These are phyloP conservation scores for Thoreauomyces humboldtii DNA, from an alignment of 192 early-diverging fungal genomes.

Conservation along the genomic window DNA sequence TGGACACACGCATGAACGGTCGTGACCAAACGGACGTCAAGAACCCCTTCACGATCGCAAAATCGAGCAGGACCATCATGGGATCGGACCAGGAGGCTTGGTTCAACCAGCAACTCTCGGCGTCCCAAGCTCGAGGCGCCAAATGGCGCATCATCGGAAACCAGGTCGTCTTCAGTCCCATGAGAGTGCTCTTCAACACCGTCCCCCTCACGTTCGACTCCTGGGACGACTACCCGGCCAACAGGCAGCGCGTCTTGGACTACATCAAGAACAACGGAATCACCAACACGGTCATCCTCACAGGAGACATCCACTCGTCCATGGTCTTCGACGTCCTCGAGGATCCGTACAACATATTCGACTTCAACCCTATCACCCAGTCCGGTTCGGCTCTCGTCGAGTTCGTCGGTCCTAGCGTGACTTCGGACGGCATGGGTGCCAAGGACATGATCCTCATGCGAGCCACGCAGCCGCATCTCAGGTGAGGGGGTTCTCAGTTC, in stretches of 20 bases:
- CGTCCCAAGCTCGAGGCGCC: slow-evolving; percentile 26
- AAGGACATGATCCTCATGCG: slow-evolving; percentile 18
- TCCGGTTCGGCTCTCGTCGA: slow-evolving; percentile 33
- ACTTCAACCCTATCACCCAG: slow-evolving; percentile 24
- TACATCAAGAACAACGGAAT: slow-evolving; percentile 21
- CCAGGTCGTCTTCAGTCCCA: slow-evolving; percentile 40
- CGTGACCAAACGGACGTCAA: slow-evolving; percentile 19
- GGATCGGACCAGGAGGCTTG: slow-evolving; percentile 38
- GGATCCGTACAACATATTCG: too few relatives aligned
- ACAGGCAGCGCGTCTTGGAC: slow-evolving; percentile 28
- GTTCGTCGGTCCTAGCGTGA: slow-evolving; percentile 34
- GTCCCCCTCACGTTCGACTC: slow-evolving; percentile 13
- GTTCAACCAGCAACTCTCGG: slow-evolving; percentile 25
- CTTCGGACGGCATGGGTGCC: slow-evolving; percentile 18
- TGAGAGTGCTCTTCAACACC: slow-evolving; percentile 18
- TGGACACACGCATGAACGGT: slow-evolving; percentile 45
- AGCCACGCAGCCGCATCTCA: slow-evolving; percentile 18
- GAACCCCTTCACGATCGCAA: too few relatives aligned
- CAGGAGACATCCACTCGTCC: slow-evolving; percentile 39
- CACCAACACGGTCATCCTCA: slow-evolving; percentile 35
- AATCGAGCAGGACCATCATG: slow-evolving; percentile 27
- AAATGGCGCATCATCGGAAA: slow-evolving; percentile 42
- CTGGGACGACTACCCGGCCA: slow-evolving; percentile 42
- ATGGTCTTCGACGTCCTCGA: slow-evolving; percentile 34
- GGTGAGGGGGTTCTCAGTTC: too few relatives aligned